Conservation (phyloP, 768 basidiomycete genomes). For the Boletus rufocinnamomeus region DNA sequence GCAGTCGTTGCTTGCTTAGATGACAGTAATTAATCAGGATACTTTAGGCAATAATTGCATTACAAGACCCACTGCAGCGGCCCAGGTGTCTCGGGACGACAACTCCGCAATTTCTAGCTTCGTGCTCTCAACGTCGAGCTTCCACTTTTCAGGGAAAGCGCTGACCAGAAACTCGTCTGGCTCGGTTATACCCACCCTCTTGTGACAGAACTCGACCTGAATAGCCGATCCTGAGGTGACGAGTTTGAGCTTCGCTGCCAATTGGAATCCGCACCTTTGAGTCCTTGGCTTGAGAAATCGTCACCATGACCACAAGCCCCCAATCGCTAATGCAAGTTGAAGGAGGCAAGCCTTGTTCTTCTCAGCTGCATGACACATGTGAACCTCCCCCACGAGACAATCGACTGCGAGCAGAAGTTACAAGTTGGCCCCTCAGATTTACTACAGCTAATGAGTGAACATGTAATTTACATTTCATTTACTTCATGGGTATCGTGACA, state of each 20-base stretch:
- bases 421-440: neutral
- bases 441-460: neutral
- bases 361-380: neutral
- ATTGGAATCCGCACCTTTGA: neutral
- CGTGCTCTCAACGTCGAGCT: neutral
- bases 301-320: neutral
- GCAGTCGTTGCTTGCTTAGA: neutral
- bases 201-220: neutral
- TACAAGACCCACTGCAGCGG: neutral
- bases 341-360: no score
- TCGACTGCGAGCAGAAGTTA: neutral
- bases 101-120: no score
- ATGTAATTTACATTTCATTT: slow-evolving; percentile 16
- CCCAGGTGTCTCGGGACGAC: neutral
- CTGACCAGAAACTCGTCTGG: neutral
- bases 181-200: neutral
- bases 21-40: neutral
- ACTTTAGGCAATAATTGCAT: neutral
- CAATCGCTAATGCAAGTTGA: neutral
- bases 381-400: neutral
- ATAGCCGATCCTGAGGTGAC: neutral
- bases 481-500: slow-evolving; percentile 4
- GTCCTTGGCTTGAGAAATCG: neutral
- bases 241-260: neutral
- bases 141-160: neutral